Evolutionary conservation across 1,139 yeast genomes (phyloP), one percentile per base, ranked within the genome.

Genomic region (Saccharomyces hybrid): DNA sequence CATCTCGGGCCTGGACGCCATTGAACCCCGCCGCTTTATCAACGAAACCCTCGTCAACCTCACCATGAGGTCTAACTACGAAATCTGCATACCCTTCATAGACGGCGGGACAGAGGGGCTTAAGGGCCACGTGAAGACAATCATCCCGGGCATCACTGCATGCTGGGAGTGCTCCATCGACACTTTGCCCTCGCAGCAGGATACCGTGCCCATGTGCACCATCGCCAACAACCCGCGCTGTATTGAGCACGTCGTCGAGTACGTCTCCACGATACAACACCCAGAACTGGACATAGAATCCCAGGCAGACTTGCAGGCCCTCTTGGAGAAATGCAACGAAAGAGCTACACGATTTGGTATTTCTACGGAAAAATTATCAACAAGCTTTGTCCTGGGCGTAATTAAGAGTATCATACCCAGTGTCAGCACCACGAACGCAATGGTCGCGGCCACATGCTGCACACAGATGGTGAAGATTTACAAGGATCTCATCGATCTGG

Each of bases 61-160:
- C 64, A 88, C 86, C 5, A 82, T 79, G 56, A 68, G 68, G 0
- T 71, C 75, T 5, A 77, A 79, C 53, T 81, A 81, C 32, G 80
- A 79, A 49, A 70, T 76, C 1, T 71, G 88, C 32, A 85, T 88
- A 46, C 97, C 98, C 0, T 71, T 93, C 66, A 82, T 93, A 32
- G 99, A 93, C 66, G 98, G 98, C 1, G 99, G 98, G 2, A 87
- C 96, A 0, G 98, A 93, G 66, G 98, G 98, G 0, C 86, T 93
- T 65, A 79, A 88, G 60, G 99, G 99, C 4, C 97, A 93, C 65
- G 82, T 91, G 14, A 83, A 96, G 63, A 88, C 90, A 9, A 89
- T 91, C 46, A 71, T 90, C 16, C 98, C 99, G 0, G 82, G 91
- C 0, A 70, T 89, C 32, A 82, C 93, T 0, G 85, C 96, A 0